Conservation (phyloP, 179 eudicot genomes). For the Silene noctiflora region DNA sequence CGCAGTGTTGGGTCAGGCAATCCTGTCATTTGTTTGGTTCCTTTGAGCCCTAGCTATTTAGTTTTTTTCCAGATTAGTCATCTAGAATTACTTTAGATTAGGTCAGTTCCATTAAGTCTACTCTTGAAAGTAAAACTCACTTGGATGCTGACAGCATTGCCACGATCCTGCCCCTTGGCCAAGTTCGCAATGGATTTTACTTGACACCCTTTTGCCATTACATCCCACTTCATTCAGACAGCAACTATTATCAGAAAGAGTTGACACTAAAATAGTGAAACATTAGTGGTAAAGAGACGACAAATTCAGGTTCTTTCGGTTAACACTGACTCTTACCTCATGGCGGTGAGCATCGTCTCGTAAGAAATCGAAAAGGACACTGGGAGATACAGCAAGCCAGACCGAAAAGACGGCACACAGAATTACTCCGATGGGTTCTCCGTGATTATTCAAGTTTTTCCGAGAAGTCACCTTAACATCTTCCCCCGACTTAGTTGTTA, state of each 20-base stretch:
- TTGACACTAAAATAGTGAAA: too few species aligned
- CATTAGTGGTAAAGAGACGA: not conserved
- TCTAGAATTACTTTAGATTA: too few species aligned
- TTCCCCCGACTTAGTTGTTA: constrained; percentile 70
- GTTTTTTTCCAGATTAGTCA: too few species aligned
- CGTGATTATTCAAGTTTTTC: constrained; percentile 82
- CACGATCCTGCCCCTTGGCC: constrained; percentile 88
- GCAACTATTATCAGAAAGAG: not conserved
- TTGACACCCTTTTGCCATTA: constrained; percentile 58
- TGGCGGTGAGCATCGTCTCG: constrained; percentile 78
- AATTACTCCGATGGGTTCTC: constrained; percentile 88
- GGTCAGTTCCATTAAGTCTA: too few species aligned
- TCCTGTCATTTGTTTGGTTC: too few species aligned
- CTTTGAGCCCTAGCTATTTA: too few species aligned
- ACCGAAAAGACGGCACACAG: constrained; percentile 75
- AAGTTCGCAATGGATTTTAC: constrained; percentile 65
- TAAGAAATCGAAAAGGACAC: constrained; percentile 65
- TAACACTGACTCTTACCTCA: constrained; percentile 46
- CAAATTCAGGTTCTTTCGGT: not conserved
- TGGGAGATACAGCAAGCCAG: constrained; percentile 83
- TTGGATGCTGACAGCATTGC: constrained; percentile 80
- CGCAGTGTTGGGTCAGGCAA: too few species aligned
- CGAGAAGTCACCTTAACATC: constrained; percentile 77
- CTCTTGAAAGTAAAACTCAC: constrained; percentile 37
- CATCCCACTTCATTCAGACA: constrained; percentile 71